Base-by-base conservation (phyloP, 371 early-diverging fungal genomes). In the Apophysomyces sp. region DNA sequence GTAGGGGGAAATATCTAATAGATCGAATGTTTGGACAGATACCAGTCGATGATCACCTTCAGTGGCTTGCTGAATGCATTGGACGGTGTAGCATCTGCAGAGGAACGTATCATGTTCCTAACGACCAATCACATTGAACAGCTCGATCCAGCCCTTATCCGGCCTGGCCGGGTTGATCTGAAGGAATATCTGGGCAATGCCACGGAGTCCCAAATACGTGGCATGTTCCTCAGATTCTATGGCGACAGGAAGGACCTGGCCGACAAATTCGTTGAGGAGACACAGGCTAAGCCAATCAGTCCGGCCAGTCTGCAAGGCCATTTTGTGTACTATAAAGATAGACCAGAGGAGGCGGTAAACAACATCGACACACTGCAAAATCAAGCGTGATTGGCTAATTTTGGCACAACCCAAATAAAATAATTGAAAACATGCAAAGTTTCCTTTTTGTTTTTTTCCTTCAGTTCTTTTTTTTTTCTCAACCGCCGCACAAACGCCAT, bases 141-240 rank as follows among this genome's bases (percentile, higher is more conserved):
- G 3, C 85, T 99, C 40, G 99, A 99, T 74, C 92, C 95, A 2
- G 99, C 99, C 0, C 81, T 99, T 40, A 91, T 99, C 59, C 86
- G 99, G 31, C 99, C 99, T 3, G 99, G 99, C 2, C 86, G 99
- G 40, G 97, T 99, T 9, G 99, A 99, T 66, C 58, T 96, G 60
- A 92, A 96, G 67, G 92, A 93, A 54, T 89, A 85, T 56, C 82
- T 99, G 21, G 99, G 92, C 13, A 87, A 94, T 65, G 96, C 93
- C 0, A 85, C 90, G 2, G 81, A 82, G 5, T 60, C 74, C 37
- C 96, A 98, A 78, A 89, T 94, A 24, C 71, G 80, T 15, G 64
- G 71, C 11, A 93, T 98, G 93, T 98, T 97, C 67, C 69, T 86
- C 57, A 79, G 94, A 37, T 98, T 98, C 77, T 98, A 93, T 72